A percentile compares a stretch with the other conserved stretches of the same genome.
These are phyloP conservation scores for Aspergillus proliferans DNA, from an alignment of 2,329 filamentous ascomycete genomes.

Conservation along the genomic window DNA sequence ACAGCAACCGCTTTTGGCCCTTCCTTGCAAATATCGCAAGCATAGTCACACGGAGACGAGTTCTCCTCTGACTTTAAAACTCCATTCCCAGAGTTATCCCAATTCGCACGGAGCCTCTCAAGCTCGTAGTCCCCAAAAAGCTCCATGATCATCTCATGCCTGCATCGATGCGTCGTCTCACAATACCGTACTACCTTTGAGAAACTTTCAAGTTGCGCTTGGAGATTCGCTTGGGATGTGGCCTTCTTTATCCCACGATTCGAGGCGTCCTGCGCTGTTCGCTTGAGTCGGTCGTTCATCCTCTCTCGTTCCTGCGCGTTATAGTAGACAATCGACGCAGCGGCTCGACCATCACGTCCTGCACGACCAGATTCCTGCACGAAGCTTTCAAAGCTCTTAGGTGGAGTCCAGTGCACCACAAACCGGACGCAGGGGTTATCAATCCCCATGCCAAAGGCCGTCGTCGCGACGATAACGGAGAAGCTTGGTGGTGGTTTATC, in stretches of 20 bases:
- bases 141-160: conserved; percentile 66
- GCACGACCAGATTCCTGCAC: conserved; percentile 94
- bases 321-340: conserved; percentile 85
- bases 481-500: conserved; percentile 54
- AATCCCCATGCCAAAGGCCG: conserved; percentile 96
- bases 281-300: conserved; percentile 50
- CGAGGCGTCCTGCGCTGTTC: conserved; percentile 37
- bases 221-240: conserved; percentile 32
- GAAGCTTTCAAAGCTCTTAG: conserved; percentile 91
- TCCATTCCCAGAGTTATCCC: neutral
- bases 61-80: neutral
- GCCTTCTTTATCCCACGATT: conserved; percentile 29
- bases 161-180: conserved; percentile 65
- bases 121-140: conserved; percentile 65
- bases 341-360: conserved; percentile 80
- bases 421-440: conserved; percentile 94
- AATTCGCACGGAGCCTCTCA: conserved; percentile 23
- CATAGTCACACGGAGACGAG: conserved; percentile 59
- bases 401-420: conserved; percentile 88
- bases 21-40: conserved; percentile 75
- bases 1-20: conserved; percentile 48
- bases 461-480: conserved; percentile 90
- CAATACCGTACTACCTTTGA: conserved; percentile 71
- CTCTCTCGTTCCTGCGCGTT: conserved; percentile 79
- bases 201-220: conserved; percentile 55